Conservation (phyloP, 805 yeast species). For the Suhomyces vadensis region DNA sequence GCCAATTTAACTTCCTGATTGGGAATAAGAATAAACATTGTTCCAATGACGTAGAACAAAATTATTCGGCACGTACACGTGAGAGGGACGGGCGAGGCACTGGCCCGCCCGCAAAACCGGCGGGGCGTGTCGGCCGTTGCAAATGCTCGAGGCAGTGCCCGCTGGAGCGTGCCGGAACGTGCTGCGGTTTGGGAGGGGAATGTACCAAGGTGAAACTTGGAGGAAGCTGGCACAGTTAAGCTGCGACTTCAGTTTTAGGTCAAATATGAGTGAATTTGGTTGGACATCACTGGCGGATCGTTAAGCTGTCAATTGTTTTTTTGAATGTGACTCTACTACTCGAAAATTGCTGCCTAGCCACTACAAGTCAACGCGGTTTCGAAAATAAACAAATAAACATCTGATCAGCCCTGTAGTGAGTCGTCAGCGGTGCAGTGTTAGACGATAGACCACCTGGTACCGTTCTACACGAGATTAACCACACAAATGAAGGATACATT, state of each 20-base stretch:
- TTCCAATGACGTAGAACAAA: neutral
- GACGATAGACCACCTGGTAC: neutral
- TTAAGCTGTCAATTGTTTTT: neutral
- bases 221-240: neutral
- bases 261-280: too few relatives aligned
- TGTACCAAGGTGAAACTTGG: too few relatives aligned
- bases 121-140: neutral
- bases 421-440: neutral
- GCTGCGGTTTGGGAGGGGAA: too few relatives aligned
- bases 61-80: neutral
- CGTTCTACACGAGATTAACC: too few relatives aligned
- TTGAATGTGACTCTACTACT: too few relatives aligned
- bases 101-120: neutral
- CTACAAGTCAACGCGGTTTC: too few relatives aligned
- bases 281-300: too few relatives aligned
- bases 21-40: conserved; percentile 1
- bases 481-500: conserved; percentile 1
- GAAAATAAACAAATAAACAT: neutral
- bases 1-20: conserved; percentile 2
- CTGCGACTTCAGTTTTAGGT: too few relatives aligned
- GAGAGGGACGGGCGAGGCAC: neutral
- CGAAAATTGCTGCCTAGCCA: too few relatives aligned
- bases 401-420: neutral
- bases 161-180: too few relatives aligned
- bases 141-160: conserved; percentile 1